Evolutionary conservation across 148 eudicot species (phyloP).

Genomic region (Spergularia marina): DNA sequence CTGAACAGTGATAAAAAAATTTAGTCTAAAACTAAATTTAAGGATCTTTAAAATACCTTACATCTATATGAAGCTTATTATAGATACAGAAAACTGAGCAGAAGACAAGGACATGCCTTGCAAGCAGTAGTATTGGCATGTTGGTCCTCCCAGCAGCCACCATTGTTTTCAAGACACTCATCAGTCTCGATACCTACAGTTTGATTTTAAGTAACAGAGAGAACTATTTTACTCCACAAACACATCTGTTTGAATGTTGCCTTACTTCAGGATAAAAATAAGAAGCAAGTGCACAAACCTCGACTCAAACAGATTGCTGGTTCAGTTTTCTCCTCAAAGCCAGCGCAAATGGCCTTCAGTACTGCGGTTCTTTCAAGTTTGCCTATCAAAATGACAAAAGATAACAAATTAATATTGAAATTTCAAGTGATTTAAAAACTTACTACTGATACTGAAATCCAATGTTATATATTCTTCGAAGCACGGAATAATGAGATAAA

Average conservation of each 20-base stretch:
- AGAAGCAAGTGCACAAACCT: constrained; percentile 37
- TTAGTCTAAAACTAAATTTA: neutral
- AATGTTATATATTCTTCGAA: neutral
- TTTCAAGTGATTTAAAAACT: neutral
- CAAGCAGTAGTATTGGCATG: constrained; percentile 65
- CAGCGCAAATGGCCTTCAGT: constrained; percentile 86
- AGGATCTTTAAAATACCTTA: no score
- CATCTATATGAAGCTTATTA: neutral
- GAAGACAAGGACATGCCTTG: constrained; percentile 38
- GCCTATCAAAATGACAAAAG: constrained; percentile 35
- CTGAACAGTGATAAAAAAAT: constrained; percentile 29
- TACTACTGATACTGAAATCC: neutral
- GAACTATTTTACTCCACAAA: neutral
- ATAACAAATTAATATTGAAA: neutral
- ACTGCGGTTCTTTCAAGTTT: constrained; percentile 85
- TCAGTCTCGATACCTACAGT: constrained; percentile 78
- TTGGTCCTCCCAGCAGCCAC: constrained; percentile 87
- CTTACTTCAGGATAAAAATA: neutral
- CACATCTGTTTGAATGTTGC: neutral
- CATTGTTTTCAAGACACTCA: constrained; percentile 79
- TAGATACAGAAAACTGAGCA: neutral
- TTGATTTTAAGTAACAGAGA: neutral
- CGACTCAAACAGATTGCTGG: constrained; percentile 74
- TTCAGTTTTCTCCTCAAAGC: constrained; percentile 79
- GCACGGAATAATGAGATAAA: neutral